Base-by-base conservation (phyloP, 2,329 filamentous ascomycete genomes). In the Didymella lethalis region DNA sequence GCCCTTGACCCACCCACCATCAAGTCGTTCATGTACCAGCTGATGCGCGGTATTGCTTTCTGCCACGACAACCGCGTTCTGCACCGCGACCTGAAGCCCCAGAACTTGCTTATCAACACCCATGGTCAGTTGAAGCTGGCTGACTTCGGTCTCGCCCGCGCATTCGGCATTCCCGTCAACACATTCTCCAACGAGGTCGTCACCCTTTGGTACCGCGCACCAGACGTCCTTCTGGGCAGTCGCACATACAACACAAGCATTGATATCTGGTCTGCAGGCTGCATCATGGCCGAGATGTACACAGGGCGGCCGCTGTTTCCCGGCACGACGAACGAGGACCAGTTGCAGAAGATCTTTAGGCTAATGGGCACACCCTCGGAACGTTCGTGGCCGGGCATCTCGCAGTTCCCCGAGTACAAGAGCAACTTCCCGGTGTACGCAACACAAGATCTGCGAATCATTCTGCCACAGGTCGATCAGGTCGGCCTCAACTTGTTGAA, bases 231-330 rank as follows among this genome's bases (percentile, higher is more conserved):
- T 50, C 86, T 99, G 45, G 95, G 95, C 51, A 95, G 91, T 71
- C 85, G 95, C 65, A 98, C 95, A 23, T 99, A 99, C 82, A 99
- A 97, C 80, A 99, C 95, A n/a, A 96, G 92, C 80, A 98, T 99
- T 77, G 95, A 99, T 74, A 98, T 99, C 75, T 99, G 95, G 95
- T 97, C 92, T 7, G 95, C 95, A 7, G 95, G 95, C 56, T 99
- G 95, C 78, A 99, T 99, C 83, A 98, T 99, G 95, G 95, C 95
- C 10, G 95, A 99, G 80, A 97, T 99, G 93, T 98, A 96, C 78
- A 97, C 94, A 0, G 95, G 95, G 4, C 87, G 95, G 18, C 95
- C 95, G 0, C 85, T 99, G 7, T 99, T 99, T 81, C 95, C 95
- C 0, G 95, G 95, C 58, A 99, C 95, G 1, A 97, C 95, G 36